phyloP scores from a whole-genome alignment of 2,329 filamentous ascomycete species.

The Plectosphaerella sp. region DNA sequence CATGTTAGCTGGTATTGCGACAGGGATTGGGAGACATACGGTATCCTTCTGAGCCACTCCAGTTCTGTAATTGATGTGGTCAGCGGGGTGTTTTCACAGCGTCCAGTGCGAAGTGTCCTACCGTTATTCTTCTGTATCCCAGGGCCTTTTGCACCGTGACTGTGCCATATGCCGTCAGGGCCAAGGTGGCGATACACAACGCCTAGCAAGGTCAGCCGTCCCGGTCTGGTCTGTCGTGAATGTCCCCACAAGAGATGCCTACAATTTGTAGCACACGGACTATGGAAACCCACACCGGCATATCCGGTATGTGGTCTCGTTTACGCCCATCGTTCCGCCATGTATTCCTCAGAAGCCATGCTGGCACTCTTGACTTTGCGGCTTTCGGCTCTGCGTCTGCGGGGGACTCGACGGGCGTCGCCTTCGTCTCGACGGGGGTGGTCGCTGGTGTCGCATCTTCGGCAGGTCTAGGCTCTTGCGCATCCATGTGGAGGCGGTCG shows the following conservation, averaged over 20 bases:
- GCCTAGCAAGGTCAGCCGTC: slow-evolving; percentile 1
- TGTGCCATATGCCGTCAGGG: slow-evolving; percentile 10
- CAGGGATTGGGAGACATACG: slow-evolving; percentile 7
- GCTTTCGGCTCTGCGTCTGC: background rate
- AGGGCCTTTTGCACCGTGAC: slow-evolving; percentile 12
- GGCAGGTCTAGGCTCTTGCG: slow-evolving; percentile 1
- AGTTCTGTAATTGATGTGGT: slow-evolving; percentile 7
- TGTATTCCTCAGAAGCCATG: slow-evolving; percentile 11
- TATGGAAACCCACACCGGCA: slow-evolving; percentile 12
- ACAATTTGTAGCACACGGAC: slow-evolving; percentile 12
- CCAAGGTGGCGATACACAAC: slow-evolving; percentile 8
- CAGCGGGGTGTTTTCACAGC: background rate
- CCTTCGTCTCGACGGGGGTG: background rate
- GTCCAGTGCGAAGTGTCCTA: slow-evolving; percentile 1
- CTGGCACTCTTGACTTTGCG: slow-evolving; percentile 1
- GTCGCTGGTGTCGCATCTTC: slow-evolving; percentile 1
- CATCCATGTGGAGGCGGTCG: slow-evolving; percentile 1
- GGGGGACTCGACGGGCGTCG: slow-evolving; percentile 25
- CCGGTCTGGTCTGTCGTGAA: background rate
- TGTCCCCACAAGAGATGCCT: background rate
- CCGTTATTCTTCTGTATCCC: slow-evolving; percentile 13
- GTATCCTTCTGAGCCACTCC: slow-evolving; percentile 12
- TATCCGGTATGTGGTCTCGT: slow-evolving; percentile 10
- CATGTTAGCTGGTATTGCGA: slow-evolving; percentile 1
- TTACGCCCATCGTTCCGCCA: slow-evolving; percentile 14